phyloP scores from a whole-genome alignment of 1,284 basidiomycete species.

The Rhizoctonia solani region DNA sequence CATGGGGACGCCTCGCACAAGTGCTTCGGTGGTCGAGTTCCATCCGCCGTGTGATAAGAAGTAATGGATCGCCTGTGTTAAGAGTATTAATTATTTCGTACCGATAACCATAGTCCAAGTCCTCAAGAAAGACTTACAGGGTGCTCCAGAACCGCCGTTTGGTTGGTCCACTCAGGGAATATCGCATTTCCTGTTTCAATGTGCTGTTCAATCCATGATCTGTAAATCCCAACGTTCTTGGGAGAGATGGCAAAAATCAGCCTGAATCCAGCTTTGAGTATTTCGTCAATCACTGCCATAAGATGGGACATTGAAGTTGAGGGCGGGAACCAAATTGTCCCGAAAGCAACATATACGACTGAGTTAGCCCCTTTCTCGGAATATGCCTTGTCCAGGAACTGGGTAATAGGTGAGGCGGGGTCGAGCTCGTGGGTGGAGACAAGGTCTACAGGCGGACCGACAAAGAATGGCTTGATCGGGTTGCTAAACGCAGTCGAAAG shows the following conservation, averaged over 20 bases:
- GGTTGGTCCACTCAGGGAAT: background rate
- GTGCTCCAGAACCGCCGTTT: too few relatives aligned
- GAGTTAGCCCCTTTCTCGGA: background rate
- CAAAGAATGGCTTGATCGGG: background rate
- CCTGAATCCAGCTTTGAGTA: background rate
- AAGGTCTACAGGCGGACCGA: background rate
- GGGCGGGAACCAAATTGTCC: constrained; percentile 6
- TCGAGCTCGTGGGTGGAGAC: background rate
- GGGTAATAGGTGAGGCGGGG: background rate
- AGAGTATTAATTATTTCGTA: background rate
- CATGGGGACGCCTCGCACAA: constrained; percentile 18
- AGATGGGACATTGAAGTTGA: background rate
- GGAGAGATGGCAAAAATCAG: background rate
- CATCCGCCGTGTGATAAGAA: constrained; percentile 13
- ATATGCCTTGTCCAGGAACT: constrained; percentile 11
- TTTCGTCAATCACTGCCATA: background rate
- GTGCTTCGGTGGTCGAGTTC: constrained; percentile 1
- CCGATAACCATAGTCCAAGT: background rate
- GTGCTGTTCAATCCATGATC: background rate
- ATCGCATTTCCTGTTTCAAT: background rate
- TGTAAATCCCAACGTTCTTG: background rate
- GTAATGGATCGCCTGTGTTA: background rate
- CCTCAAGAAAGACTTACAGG: background rate
- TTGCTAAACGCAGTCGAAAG: background rate
- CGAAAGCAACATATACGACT: constrained; percentile 1